Evolutionary conservation across 2,329 filamentous ascomycete species (phyloP).

Genomic region (Talaromyces sp.): DNA sequence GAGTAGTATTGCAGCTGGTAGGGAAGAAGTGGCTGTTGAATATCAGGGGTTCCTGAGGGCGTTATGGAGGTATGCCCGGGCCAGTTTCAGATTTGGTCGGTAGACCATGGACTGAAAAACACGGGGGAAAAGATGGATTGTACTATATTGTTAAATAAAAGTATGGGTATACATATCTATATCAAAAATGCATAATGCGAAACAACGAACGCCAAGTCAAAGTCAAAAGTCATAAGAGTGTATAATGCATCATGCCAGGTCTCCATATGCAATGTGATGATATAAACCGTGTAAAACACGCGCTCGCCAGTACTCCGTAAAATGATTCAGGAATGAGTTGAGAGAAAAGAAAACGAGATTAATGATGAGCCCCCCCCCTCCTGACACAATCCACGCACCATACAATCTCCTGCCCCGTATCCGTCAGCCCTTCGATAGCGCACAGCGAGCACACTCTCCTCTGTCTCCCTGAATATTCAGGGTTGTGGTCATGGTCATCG

Average conservation of each 20-base stretch:
- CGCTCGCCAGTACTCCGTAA: neutral
- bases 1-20: slow-evolving; percentile 35
- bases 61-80: slow-evolving; percentile 77
- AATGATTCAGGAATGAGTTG: neutral
- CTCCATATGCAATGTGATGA: neutral
- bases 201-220: neutral
- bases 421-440: slow-evolving; percentile 39
- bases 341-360: neutral
- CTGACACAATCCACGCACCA: slow-evolving; percentile 38
- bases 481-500: neutral
- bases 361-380: slow-evolving; percentile 11
- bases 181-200: neutral
- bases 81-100: slow-evolving; percentile 80
- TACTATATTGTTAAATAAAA: neutral
- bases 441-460: slow-evolving; percentile 40
- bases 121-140: neutral
- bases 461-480: neutral
- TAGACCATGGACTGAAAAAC: slow-evolving; percentile 28
- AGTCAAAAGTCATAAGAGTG: neutral
- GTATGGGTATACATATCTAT: neutral
- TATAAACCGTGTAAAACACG: neutral
- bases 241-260: neutral
- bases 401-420: slow-evolving; percentile 36
- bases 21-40: slow-evolving; percentile 59
- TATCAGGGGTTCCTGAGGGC: slow-evolving; percentile 91